Evolutionary conservation across 345 rosid species (phyloP), one percentile per base, ranked within the genome.

Genomic region (Adansonia digitata): DNA sequence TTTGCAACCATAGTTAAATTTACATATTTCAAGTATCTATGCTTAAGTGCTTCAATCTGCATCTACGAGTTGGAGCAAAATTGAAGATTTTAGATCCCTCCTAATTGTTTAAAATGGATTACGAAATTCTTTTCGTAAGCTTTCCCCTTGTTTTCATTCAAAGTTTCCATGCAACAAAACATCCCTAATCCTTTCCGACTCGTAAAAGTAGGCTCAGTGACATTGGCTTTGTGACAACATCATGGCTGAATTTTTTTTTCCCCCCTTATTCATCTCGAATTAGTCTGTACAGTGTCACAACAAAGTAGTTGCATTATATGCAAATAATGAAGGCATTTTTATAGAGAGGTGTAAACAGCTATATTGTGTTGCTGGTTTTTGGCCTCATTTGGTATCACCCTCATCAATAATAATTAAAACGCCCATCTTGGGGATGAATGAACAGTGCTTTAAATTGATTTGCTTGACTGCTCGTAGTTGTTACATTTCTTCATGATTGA

Each of bases 401-500:
- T 70, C 62, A 61, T 39, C 17, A 20, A 13, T 39, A 64, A 64
- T 20, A 18, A 75, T 93, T 84, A 93, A 75, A 93, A 88, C 84
- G 79, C 82, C 98, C 97, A 93, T 81, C 90, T 89, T 2, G 97
- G 91, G 71, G 95, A 88, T 49, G 89, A 84, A 82, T 83, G 88
- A 78, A 84, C 87, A 35, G 91, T 86, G 40, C 79, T 86, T 77
- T 53, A 87, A 27, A 75, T 74, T 2, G 88, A 81, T 80, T 71
- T 80, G 27, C 57, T 63, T 14, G 84, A 84, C 81, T 84, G 84
- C 78, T 88, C 93, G 5, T 82, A 72, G 78, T 83, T 82, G 74
- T 73, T 88, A 53, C 89, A 82, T 55, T 92, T 92, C 86, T 94
- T 94, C 97, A 90, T 92, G 78, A 88, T 90, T 0, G 98, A 94